Evolutionary conservation across 371 early-diverging fungal genomes (phyloP), one percentile per base, ranked within the genome.

Genomic region (Actinomortierella ambigua): DNA sequence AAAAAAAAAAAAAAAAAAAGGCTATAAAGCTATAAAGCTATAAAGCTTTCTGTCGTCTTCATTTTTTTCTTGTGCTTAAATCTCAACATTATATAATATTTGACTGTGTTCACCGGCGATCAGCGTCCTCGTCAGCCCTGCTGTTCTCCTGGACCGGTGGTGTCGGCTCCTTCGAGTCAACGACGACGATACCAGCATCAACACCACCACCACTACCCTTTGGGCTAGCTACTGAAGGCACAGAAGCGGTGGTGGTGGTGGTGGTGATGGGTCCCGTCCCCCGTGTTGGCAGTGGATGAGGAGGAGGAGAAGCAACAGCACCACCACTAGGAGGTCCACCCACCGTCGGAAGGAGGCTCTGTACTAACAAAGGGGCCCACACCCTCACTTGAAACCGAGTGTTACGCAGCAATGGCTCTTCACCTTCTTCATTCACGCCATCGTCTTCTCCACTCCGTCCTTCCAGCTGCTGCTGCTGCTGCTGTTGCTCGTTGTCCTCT

Each of bases 371-470:
- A 13, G 65, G 71, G 3, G 66, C 65, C 66, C 66, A 71, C 1
- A 65, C 28, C 27, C 55, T 61, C 27, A 71, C 63, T 53, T 62
- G 62, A 48, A 71, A 71, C 49, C 73, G 66, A 44, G 29, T 71
- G 66, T 18, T 18, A 22, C 48, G 48, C 11, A 22, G 48, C 22
- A 9, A 22, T 11, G 48, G 22, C 9, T 34, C 17, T 9, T 40
- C 9, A 13, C 27, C 50, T 7, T 22, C 53, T 20, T 47, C 23
- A 20, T 23, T 43, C 53, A 48, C 46, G 0, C 5, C 55, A 18
- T 23, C 50, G 14, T 51, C 54, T 18, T 60, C 48, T 7, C 13
- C 29, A 27, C 11, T 29, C 18, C 22, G 18, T 22, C 34, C 18
- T 20, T 28, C 52, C 3, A 0, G 34, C 50, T 46, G 17, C 47